Evolutionary conservation across 2,329 filamentous ascomycete species (phyloP).

Genomic region (Lecanosticta acicola): DNA sequence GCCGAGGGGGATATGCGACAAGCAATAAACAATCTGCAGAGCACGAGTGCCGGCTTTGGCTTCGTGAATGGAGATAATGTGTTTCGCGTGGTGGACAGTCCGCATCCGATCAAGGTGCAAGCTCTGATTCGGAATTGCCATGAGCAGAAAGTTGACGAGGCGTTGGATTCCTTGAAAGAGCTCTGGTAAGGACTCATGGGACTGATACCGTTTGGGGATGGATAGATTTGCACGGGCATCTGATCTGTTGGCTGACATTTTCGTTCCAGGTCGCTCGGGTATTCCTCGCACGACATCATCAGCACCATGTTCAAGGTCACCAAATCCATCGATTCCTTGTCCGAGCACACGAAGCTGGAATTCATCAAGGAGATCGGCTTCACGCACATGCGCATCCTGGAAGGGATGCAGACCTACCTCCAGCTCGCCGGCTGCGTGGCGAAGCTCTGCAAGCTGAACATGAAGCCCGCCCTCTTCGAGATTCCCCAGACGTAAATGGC

Average conservation of each 20-base stretch:
- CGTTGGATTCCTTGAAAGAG: slow-evolving; percentile 79
- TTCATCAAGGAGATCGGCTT: slow-evolving; percentile 96
- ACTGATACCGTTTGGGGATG: too few species aligned
- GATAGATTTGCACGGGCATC: not conserved
- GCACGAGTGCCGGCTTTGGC: slow-evolving; percentile 85
- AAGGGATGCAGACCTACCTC: slow-evolving; percentile 89
- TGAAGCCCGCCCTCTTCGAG: slow-evolving; percentile 79
- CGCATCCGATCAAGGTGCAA: slow-evolving; percentile 96
- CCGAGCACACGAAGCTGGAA: slow-evolving; percentile 91
- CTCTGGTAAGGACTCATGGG: slow-evolving; percentile 63
- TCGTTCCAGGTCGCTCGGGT: slow-evolving; percentile 64
- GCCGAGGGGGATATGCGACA: slow-evolving; percentile 98
- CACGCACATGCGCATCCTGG: slow-evolving; percentile 98
- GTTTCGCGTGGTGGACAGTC: slow-evolving; percentile 93
- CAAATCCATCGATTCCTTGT: slow-evolving; percentile 86
- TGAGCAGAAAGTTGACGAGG: slow-evolving; percentile 82
- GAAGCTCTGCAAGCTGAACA: slow-evolving; percentile 88
- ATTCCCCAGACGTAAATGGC: too few species aligned
- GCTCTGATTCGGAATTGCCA: slow-evolving; percentile 97
- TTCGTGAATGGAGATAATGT: slow-evolving; percentile 98
- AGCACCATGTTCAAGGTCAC: slow-evolving; percentile 99
- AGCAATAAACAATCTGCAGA: slow-evolving; percentile 97
- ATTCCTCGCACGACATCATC: slow-evolving; percentile 98
- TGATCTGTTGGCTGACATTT: slow-evolving; percentile 7
- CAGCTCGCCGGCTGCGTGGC: slow-evolving; percentile 91